These are phyloP conservation scores for Suillus americanus DNA, from an alignment of 768 basidiomycete species.

Conservation along the genomic window DNA sequence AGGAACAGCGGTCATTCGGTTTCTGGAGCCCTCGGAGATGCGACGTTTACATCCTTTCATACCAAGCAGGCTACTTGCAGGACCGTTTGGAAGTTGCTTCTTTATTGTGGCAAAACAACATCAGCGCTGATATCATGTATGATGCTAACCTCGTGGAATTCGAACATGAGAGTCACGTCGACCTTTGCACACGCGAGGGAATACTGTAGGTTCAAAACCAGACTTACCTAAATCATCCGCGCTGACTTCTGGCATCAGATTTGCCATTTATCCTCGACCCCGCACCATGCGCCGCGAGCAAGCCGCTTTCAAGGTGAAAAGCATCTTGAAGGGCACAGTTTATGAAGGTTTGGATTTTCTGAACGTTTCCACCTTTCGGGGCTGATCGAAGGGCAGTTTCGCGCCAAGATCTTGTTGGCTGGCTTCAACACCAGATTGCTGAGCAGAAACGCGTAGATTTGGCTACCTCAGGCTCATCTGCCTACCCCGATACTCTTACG, in stretches of 20 bases:
- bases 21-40: slow-evolving; percentile 89
- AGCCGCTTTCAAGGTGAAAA: slow-evolving; percentile 79
- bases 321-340: slow-evolving; percentile 76
- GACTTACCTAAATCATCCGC: slow-evolving; percentile 12
- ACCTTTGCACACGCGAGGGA: slow-evolving; percentile 75
- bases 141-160: slow-evolving; percentile 64
- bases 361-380: neutral
- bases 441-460: slow-evolving; percentile 79
- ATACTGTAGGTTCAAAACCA: slow-evolving; percentile 58
- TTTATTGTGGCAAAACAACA: slow-evolving; percentile 76
- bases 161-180: slow-evolving; percentile 65
- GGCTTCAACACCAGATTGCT: slow-evolving; percentile 74
- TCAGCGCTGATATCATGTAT: slow-evolving; percentile 88
- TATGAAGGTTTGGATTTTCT: slow-evolving; percentile 55
- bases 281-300: slow-evolving; percentile 58
- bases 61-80: slow-evolving; percentile 69
- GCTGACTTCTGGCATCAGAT: slow-evolving; percentile 49
- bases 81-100: slow-evolving; percentile 78
- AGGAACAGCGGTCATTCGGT: slow-evolving; percentile 81
- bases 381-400: slow-evolving; percentile 41
- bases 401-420: slow-evolving; percentile 68
- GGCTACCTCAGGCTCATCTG: slow-evolving; percentile 57
- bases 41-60: slow-evolving; percentile 84
- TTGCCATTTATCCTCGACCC: slow-evolving; percentile 53
- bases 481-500: slow-evolving; percentile 40